Conservation (phyloP, 2,329 filamentous ascomycete species). For the Dothiorella sarmentorum region DNA sequence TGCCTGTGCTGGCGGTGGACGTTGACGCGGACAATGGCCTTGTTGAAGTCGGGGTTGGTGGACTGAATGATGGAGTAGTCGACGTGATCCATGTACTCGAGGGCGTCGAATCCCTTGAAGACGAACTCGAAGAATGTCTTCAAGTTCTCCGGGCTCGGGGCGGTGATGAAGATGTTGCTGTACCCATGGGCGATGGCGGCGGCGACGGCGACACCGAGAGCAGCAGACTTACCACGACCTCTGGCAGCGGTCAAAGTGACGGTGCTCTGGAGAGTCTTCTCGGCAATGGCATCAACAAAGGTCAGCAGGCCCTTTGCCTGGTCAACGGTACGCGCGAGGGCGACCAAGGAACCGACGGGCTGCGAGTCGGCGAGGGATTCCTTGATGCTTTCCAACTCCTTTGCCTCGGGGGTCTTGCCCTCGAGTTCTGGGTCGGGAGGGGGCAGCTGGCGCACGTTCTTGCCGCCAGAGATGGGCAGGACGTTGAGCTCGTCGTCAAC, state of each 20-base stretch:
- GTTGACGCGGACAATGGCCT: slow-evolving; percentile 96
- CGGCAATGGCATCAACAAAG: slow-evolving; percentile 92
- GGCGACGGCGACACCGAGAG: slow-evolving; percentile 88
- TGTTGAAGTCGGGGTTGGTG: slow-evolving; percentile 98
- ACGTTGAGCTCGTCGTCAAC: slow-evolving; percentile 98
- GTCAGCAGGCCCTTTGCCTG: slow-evolving; percentile 96
- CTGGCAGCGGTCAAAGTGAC: slow-evolving; percentile 89
- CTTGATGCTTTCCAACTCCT: slow-evolving; percentile 82
- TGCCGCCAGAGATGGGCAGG: slow-evolving; percentile 91
- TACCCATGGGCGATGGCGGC: slow-evolving; percentile 94
- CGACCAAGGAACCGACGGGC: slow-evolving; percentile 79
- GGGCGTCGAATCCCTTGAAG: slow-evolving; percentile 94
- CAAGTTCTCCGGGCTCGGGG: slow-evolving; percentile 94
- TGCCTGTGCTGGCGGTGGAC: slow-evolving; percentile 92
- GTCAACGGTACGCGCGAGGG: slow-evolving; percentile 84
- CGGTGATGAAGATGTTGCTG: slow-evolving; percentile 99
- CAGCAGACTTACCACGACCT: slow-evolving; percentile 95
- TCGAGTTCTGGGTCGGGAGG: slow-evolving; percentile 70
- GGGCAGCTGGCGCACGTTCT: slow-evolving; percentile 78
- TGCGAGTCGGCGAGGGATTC: slow-evolving; percentile 81
- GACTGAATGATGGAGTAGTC: slow-evolving; percentile 99
- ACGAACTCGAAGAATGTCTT: slow-evolving; percentile 98
- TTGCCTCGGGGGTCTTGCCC: slow-evolving; percentile 65
- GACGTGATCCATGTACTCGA: slow-evolving; percentile 89
- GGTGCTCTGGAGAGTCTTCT: slow-evolving; percentile 91